A percentile compares a stretch with the other conserved stretches of the same genome.
Evolutionary conservation across 2,329 filamentous ascomycete genomes (phyloP).

Genomic region (Penicillium hordei): DNA sequence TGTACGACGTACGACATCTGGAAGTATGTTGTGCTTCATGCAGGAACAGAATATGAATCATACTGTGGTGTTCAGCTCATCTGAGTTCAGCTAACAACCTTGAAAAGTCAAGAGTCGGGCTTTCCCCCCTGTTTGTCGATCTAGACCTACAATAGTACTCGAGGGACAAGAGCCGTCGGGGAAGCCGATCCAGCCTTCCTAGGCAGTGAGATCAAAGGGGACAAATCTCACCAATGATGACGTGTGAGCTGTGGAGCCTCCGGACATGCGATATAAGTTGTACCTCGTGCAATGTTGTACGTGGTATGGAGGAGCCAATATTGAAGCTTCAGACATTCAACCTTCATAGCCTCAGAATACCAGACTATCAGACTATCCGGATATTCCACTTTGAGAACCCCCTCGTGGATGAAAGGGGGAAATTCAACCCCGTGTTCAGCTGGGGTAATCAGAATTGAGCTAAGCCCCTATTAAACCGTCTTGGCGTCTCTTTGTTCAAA

Average conservation of each 20-base stretch:
- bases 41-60: background rate
- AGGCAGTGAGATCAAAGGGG: background rate
- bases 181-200: background rate
- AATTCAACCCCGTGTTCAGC: background rate
- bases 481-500: conserved; percentile 1
- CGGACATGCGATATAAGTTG: background rate
- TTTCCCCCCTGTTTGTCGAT: background rate
- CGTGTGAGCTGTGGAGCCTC: background rate
- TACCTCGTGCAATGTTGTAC: background rate
- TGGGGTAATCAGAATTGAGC: background rate
- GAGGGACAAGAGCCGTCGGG: background rate
- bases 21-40: background rate
- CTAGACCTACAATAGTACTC: background rate
- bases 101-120: background rate
- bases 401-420: background rate
- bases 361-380: background rate
- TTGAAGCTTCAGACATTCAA: background rate
- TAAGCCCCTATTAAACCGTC: background rate
- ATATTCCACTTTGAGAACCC: background rate
- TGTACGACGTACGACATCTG: background rate
- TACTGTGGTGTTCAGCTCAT: background rate
- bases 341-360: background rate
- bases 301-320: background rate
- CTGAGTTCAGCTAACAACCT: background rate
- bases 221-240: background rate